phyloP scores from a whole-genome alignment of 148 eudicot genomes.

The Chenopodium album region DNA sequence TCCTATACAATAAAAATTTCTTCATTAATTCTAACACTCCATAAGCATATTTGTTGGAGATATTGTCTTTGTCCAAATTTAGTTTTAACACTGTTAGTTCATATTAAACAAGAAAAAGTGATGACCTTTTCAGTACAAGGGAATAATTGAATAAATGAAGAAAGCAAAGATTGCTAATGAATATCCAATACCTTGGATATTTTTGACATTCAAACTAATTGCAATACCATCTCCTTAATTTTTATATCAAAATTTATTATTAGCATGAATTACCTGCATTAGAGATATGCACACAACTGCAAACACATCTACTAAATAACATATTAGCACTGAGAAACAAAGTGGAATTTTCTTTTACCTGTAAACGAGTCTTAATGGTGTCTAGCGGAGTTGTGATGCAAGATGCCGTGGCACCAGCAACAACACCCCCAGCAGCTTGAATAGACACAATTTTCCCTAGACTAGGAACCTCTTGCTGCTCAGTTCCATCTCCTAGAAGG shows the following conservation, averaged over 20 bases:
- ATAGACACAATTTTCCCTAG: constrained; percentile 53
- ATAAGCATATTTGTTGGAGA: not conserved
- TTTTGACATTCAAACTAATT: not conserved
- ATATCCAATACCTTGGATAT: not conserved
- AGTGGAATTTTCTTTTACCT: constrained; percentile 40
- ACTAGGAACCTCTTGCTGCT: constrained; percentile 50
- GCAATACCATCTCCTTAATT: not conserved
- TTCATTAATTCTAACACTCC: not conserved
- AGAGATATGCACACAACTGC: not conserved
- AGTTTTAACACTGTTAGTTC: not conserved
- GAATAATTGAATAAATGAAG: not conserved
- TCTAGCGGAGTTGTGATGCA: constrained; percentile 93
- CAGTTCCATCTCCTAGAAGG: constrained; percentile 56
- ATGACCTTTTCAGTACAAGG: not conserved
- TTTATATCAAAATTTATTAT: not conserved
- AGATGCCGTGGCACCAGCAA: constrained; percentile 91
- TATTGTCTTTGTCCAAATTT: not conserved
- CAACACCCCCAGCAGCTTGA: constrained; percentile 93
- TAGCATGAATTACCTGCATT: not conserved
- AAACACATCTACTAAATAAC: not conserved
- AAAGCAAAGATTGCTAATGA: not conserved
- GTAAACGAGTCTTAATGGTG: constrained; percentile 92
- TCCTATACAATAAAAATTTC: too few species aligned
- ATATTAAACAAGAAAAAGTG: not conserved
- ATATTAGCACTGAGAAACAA: not conserved